These are phyloP conservation scores for Mycena pura DNA, from an alignment of 768 basidiomycete species.

Conservation along the genomic window DNA sequence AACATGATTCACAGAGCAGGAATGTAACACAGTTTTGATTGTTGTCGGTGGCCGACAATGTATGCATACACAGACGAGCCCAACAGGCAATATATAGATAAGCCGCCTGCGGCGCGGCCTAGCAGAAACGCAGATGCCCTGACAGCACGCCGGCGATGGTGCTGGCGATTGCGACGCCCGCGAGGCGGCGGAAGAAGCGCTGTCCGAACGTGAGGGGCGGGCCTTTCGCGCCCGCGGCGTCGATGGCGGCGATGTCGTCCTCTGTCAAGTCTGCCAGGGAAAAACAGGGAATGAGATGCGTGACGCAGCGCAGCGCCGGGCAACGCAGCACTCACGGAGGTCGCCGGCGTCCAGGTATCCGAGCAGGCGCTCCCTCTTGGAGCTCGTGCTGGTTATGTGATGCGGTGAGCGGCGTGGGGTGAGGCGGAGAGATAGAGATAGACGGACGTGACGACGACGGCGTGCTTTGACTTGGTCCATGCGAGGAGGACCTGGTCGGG, in stretches of 20 bases:
- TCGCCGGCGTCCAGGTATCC: constrained; percentile 25
- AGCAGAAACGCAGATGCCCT: neutral
- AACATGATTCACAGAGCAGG: too few relatives aligned
- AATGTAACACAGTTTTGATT: too few relatives aligned
- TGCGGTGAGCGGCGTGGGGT: neutral
- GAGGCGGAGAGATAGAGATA: neutral
- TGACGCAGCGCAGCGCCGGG: too few relatives aligned
- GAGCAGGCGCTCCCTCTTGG: constrained; percentile 20
- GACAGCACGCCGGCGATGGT: neutral
- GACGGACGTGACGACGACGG: constrained; percentile 69
- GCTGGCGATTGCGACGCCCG: neutral
- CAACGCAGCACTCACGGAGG: constrained; percentile 11
- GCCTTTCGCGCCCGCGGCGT: constrained; percentile 51
- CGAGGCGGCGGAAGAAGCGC: neutral
- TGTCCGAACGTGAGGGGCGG: constrained; percentile 4
- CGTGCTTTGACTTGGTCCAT: constrained; percentile 74
- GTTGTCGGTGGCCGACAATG: too few relatives aligned
- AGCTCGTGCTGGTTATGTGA: too few relatives aligned
- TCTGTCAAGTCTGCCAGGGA: constrained; percentile 33
- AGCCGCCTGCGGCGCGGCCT: too few relatives aligned
- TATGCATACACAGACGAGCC: too few relatives aligned
- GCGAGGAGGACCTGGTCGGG: constrained; percentile 71
- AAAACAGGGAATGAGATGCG: neutral
- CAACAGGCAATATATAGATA: too few relatives aligned
- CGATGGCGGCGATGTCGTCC: constrained; percentile 53